phyloP scores from a whole-genome alignment of 306 rosid genomes.

The Bauhinia variegata region DNA sequence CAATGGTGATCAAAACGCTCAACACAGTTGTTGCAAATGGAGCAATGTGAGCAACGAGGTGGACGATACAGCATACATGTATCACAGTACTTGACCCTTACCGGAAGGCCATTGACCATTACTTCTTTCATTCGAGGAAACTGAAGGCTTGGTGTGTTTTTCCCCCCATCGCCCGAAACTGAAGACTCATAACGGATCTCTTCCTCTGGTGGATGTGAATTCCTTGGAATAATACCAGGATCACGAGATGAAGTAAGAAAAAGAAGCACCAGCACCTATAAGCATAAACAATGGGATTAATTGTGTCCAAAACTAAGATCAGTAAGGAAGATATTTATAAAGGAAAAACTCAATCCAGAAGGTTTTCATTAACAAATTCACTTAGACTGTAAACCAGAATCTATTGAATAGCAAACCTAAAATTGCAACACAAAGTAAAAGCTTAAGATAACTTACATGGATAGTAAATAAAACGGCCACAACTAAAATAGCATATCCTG shows the following conservation, averaged over 20 bases:
- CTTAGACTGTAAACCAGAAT: not conserved
- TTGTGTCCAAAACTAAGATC: constrained; percentile 26
- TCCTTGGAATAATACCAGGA: constrained; percentile 95
- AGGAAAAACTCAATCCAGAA: not conserved
- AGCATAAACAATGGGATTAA: constrained; percentile 51
- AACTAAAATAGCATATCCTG: constrained; percentile 77
- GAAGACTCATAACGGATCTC: constrained; percentile 72
- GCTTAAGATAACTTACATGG: constrained; percentile 56
- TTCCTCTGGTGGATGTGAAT: constrained; percentile 90
- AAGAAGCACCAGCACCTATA: constrained; percentile 87
- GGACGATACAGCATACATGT: constrained; percentile 96
- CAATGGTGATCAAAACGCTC: constrained; percentile 97
- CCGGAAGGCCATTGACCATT: constrained; percentile 63
- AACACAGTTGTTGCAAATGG: constrained; percentile 95
- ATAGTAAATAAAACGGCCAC: constrained; percentile 70
- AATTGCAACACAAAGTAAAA: constrained; percentile 18
- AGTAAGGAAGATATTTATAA: constrained; percentile 9
- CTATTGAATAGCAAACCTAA: not conserved
- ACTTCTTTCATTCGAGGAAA: constrained; percentile 82
- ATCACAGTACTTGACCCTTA: constrained; percentile 87
- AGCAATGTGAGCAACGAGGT: constrained; percentile 97
- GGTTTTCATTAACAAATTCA: not conserved
- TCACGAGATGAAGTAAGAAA: constrained; percentile 90
- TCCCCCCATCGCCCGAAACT: constrained; percentile 65
- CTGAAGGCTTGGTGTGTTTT: constrained; percentile 82